A percentile compares a stretch with the other conserved stretches of the same genome.
phyloP scores from a whole-genome alignment of 2,329 filamentous ascomycete species.

The Colletotrichum tamarilloi region DNA sequence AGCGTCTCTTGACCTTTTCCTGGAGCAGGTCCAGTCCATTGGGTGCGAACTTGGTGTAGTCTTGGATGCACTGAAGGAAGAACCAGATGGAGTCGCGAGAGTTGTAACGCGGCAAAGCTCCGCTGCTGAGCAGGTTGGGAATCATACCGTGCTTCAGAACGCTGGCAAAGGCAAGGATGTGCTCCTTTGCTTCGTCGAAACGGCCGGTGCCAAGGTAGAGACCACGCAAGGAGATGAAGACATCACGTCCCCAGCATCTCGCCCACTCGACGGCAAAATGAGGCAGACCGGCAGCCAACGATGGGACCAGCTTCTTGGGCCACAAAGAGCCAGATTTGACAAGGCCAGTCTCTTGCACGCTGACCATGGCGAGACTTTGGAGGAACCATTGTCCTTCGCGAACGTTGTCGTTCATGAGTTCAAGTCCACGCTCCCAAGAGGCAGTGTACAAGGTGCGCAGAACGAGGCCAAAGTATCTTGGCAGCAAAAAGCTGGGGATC shows the following conservation, averaged over 20 bases:
- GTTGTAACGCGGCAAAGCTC: slow-evolving; percentile 90
- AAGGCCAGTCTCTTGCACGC: slow-evolving; percentile 88
- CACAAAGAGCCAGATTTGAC: slow-evolving; percentile 93
- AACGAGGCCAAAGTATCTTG: slow-evolving; percentile 92
- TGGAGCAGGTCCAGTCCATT: slow-evolving; percentile 79
- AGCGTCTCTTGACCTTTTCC: slow-evolving; percentile 83
- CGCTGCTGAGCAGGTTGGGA: slow-evolving; percentile 89
- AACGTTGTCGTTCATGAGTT: slow-evolving; percentile 82
- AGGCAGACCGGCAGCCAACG: slow-evolving; percentile 89
- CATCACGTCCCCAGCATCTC: slow-evolving; percentile 95
- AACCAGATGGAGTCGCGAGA: slow-evolving; percentile 98
- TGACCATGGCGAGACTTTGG: slow-evolving; percentile 89
- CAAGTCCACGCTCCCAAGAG: slow-evolving; percentile 80
- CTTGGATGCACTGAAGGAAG: slow-evolving; percentile 94
- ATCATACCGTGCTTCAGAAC: slow-evolving; percentile 99
- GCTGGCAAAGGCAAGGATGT: slow-evolving; percentile 94
- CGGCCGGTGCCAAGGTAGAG: slow-evolving; percentile 92
- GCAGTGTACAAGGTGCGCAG: slow-evolving; percentile 89
- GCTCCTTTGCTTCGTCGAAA: slow-evolving; percentile 89
- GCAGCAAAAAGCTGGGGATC: slow-evolving; percentile 89
- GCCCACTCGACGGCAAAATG: slow-evolving; percentile 97
- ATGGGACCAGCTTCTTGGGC: slow-evolving; percentile 85
- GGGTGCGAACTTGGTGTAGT: slow-evolving; percentile 86
- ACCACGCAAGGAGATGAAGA: slow-evolving; percentile 94
- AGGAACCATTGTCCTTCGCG: slow-evolving; percentile 88